Conservation (phyloP, 768 basidiomycete species). For the Tulasnella sp. region DNA sequence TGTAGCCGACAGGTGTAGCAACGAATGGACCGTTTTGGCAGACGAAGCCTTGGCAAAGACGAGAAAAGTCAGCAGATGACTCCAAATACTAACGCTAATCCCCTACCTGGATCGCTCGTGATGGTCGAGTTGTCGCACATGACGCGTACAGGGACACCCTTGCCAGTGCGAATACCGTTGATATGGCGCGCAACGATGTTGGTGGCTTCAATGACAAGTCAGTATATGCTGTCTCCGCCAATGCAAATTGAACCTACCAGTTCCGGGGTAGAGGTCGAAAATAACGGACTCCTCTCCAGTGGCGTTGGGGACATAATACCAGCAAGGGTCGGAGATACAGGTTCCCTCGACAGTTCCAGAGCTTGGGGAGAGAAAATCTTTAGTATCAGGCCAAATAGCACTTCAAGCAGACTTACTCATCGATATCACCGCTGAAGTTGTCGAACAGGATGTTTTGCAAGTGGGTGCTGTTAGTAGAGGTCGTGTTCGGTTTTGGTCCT, state of each 20-base stretch:
- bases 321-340: slow-evolving; percentile 58
- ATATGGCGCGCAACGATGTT: slow-evolving; percentile 52
- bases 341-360: slow-evolving; percentile 43
- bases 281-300: slow-evolving; percentile 53
- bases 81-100: not conserved
- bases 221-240: not conserved
- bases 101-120: not conserved
- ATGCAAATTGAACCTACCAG: slow-evolving; percentile 37
- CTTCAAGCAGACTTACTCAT: slow-evolving; percentile 37
- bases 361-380: slow-evolving; percentile 28
- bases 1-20: slow-evolving; percentile 38
- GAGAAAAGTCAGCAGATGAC: slow-evolving; percentile 32
- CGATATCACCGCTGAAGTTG: slow-evolving; percentile 50
- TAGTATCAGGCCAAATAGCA: not conserved
- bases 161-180: slow-evolving; percentile 44
- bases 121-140: slow-evolving; percentile 52
- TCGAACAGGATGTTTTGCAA: slow-evolving; percentile 55
- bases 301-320: slow-evolving; percentile 46
- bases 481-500: slow-evolving; percentile 40
- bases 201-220: slow-evolving; percentile 36
- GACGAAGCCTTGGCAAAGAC: slow-evolving; percentile 49
- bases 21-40: slow-evolving; percentile 49
- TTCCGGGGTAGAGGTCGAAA: slow-evolving; percentile 55
- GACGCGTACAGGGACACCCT: slow-evolving; percentile 43
- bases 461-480: slow-evolving; percentile 50